A percentile compares a stretch with the other conserved stretches of the same genome.
phyloP scores from a whole-genome alignment of 768 basidiomycete genomes.

The Fibroporia radiculosa region DNA sequence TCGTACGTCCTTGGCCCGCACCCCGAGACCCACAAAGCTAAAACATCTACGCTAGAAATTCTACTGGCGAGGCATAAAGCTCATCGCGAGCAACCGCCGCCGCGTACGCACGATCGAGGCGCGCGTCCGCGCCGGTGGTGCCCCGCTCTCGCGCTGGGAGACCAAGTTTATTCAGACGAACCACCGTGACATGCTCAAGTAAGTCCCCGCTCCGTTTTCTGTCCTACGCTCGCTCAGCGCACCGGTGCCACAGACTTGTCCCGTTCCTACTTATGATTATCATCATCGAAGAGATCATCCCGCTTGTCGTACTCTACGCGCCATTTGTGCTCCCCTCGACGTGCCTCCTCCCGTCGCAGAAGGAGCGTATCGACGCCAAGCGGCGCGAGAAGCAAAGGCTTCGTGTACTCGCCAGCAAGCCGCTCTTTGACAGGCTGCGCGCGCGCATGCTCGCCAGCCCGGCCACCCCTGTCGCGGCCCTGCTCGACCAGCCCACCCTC shows the following conservation, averaged over 20 bases:
- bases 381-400: constrained; percentile 34
- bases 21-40: constrained; percentile 14
- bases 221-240: neutral
- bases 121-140: constrained; percentile 53
- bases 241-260: constrained; percentile 42
- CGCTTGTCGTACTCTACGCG: constrained; percentile 78
- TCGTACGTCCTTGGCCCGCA: constrained; percentile 25
- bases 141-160: constrained; percentile 59
- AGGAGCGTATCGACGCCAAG: constrained; percentile 51
- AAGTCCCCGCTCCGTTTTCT: constrained; percentile 10
- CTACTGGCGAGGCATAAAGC: constrained; percentile 69
- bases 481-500: constrained; percentile 21
- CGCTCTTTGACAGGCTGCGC: constrained; percentile 16
- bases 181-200: constrained; percentile 68
- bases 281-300: constrained; percentile 74
- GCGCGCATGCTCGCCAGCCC: constrained; percentile 16
- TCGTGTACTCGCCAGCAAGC: constrained; percentile 13
- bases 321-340: constrained; percentile 83
- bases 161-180: constrained; percentile 60
- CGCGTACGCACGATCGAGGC: constrained; percentile 45
- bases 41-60: constrained; percentile 57
- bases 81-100: constrained; percentile 56
- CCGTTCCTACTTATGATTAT: constrained; percentile 73
- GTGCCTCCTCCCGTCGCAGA: constrained; percentile 77
- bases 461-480: constrained; percentile 27